These are phyloP conservation scores for Cyberlindnera mrakii DNA, from an alignment of 805 yeast genomes.

Conservation along the genomic window DNA sequence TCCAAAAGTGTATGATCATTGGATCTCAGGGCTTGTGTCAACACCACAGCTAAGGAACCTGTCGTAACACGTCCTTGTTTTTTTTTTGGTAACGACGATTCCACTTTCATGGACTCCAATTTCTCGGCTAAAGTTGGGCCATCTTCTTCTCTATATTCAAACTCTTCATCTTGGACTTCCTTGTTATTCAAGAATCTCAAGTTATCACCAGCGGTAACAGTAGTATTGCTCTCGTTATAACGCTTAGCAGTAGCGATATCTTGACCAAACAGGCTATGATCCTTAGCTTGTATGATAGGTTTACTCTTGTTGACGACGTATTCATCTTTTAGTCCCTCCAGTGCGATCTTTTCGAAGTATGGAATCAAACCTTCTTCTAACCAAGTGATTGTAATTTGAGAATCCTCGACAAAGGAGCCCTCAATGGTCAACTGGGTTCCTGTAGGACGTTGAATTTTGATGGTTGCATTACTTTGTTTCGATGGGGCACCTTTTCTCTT, in stretches of 20 bases:
- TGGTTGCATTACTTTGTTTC: slow-evolving; percentile 39
- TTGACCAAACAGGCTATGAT: slow-evolving; percentile 34
- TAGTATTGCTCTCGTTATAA: slow-evolving; percentile 57
- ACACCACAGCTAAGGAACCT: slow-evolving; percentile 77
- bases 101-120: slow-evolving; percentile 30
- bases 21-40: slow-evolving; percentile 82
- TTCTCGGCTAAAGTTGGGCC: slow-evolving; percentile 52
- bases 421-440: slow-evolving; percentile 23
- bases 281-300: slow-evolving; percentile 35
- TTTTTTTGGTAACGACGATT: slow-evolving; percentile 22
- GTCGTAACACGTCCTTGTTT: slow-evolving; percentile 49
- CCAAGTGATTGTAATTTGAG: slow-evolving; percentile 48
- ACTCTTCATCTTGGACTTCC: slow-evolving; percentile 32
- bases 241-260: slow-evolving; percentile 48
- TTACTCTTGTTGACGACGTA: slow-evolving; percentile 28
- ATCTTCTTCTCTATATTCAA: slow-evolving; percentile 27
- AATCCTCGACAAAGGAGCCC: slow-evolving; percentile 24
- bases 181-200: slow-evolving; percentile 47
- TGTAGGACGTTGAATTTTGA: slow-evolving; percentile 44
- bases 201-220: slow-evolving; percentile 59
- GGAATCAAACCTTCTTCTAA: slow-evolving; percentile 55
- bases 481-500: slow-evolving; percentile 49
- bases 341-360: slow-evolving; percentile 46
- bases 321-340: slow-evolving; percentile 32
- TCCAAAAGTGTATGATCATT: slow-evolving; percentile 85